Conservation (phyloP, 192 early-diverging fungal genomes). For the Entomortierella beljakovae region DNA sequence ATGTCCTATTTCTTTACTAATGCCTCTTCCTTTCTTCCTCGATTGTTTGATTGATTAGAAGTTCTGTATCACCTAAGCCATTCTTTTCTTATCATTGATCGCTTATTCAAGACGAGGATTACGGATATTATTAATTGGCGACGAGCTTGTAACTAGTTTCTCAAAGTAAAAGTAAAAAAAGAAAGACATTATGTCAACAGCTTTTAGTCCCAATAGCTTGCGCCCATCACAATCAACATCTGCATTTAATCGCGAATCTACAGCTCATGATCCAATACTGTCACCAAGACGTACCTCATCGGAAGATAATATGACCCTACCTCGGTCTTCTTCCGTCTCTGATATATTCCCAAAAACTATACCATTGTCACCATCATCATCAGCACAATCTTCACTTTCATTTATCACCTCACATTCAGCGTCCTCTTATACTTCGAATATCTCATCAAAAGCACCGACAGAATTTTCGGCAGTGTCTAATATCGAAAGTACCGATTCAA, state of each 20-base stretch:
- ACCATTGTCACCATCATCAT: conserved; percentile 24
- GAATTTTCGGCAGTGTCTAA: neutral
- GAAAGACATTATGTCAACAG: neutral
- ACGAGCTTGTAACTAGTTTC: no score
- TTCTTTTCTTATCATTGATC: no score
- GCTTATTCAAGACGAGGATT: neutral
- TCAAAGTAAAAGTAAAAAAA: neutral
- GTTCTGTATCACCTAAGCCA: no score
- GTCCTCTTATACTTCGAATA: conserved; percentile 8
- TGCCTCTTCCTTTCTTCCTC: neutral
- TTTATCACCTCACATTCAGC: conserved; percentile 16
- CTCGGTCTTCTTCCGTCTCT: conserved; percentile 1
- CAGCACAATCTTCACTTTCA: conserved; percentile 28
- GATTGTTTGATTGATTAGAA: neutral
- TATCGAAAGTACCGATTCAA: neutral
- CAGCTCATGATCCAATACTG: conserved; percentile 9
- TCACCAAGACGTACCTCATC: conserved; percentile 31
- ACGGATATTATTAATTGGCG: no score
- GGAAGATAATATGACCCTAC: conserved; percentile 18
- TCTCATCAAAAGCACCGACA: neutral
- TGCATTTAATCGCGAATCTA: conserved; percentile 1
- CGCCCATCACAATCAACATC: conserved; percentile 24
- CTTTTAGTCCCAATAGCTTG: neutral
- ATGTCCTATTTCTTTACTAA: no score
- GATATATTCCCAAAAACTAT: neutral